Conservation (phyloP, 441 rosid species). For the Eutrema salsugineum region DNA sequence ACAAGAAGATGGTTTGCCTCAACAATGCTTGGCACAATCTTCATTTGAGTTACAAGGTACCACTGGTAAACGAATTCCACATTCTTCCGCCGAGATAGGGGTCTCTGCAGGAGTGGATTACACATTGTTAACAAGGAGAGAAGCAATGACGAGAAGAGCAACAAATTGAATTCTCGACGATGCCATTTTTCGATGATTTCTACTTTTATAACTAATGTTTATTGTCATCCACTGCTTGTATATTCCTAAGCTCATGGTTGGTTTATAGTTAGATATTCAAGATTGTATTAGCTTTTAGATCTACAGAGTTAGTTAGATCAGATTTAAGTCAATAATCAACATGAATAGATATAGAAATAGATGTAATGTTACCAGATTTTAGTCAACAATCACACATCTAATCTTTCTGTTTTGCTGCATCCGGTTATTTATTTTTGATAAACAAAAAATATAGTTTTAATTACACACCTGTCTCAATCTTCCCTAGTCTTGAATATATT, state of each 20-base stretch:
- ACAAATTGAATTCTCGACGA: not conserved
- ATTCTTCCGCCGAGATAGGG: not conserved
- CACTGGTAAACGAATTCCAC: not conserved
- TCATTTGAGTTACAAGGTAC: not conserved
- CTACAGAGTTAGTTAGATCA: too few relatives aligned
- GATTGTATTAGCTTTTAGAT: not conserved
- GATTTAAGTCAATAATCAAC: too few relatives aligned
- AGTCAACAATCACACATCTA: too few relatives aligned
- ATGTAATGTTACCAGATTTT: too few relatives aligned
- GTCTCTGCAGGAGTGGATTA: too few relatives aligned
- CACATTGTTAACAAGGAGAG: not conserved
- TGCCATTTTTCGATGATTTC: not conserved
- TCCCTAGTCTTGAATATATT: too few relatives aligned
- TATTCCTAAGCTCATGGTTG: not conserved
- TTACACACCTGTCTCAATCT: too few relatives aligned
- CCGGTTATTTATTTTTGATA: too few relatives aligned
- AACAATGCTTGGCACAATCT: not conserved
- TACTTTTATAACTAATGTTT: not conserved
- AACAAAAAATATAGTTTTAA: too few relatives aligned
- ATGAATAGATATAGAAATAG: too few relatives aligned
- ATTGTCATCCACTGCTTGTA: not conserved
- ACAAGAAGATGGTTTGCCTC: not conserved
- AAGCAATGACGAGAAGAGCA: not conserved
- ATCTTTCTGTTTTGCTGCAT: too few relatives aligned
- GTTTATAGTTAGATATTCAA: not conserved